Evolutionary conservation across 176 grass and related monocot species (phyloP).

Genomic region (Chloris gayana): DNA sequence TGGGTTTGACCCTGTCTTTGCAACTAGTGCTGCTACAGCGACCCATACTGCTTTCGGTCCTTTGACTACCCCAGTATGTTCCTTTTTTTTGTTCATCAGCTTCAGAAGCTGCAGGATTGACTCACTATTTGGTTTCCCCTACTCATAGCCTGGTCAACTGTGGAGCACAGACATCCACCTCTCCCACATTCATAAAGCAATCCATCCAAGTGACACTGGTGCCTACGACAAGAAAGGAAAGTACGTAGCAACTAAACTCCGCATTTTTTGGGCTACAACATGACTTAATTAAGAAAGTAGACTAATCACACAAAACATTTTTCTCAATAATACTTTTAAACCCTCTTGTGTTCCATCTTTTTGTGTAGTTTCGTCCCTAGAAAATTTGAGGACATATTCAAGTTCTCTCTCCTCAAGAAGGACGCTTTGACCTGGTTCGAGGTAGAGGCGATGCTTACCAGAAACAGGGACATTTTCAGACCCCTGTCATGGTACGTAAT

Average conservation of each 20-base stretch:
- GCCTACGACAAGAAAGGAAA: constrained; percentile 7
- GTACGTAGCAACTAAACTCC: neutral
- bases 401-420: neutral
- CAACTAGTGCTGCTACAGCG: constrained; percentile 4
- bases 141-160: neutral
- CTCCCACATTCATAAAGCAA: constrained; percentile 9
- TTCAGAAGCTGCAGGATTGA: neutral
- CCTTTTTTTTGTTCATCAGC: neutral
- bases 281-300: neutral
- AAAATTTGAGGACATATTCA: constrained; percentile 1
- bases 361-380: neutral
- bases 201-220: constrained; percentile 11
- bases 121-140: neutral
- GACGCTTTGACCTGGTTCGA: constrained; percentile 8
- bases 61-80: constrained; percentile 44
- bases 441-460: constrained; percentile 1
- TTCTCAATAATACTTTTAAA: neutral
- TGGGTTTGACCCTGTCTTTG: constrained; percentile 35
- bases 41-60: constrained; percentile 45
- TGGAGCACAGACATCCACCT: neutral
- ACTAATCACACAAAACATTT: neutral
- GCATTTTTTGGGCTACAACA: neutral
- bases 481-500: neutral
- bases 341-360: neutral
- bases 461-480: neutral